A percentile compares a stretch with the other conserved stretches of the same genome.
These are phyloP conservation scores for Ogataea dorogensis DNA, from an alignment of 805 yeast genomes.

Conservation along the genomic window DNA sequence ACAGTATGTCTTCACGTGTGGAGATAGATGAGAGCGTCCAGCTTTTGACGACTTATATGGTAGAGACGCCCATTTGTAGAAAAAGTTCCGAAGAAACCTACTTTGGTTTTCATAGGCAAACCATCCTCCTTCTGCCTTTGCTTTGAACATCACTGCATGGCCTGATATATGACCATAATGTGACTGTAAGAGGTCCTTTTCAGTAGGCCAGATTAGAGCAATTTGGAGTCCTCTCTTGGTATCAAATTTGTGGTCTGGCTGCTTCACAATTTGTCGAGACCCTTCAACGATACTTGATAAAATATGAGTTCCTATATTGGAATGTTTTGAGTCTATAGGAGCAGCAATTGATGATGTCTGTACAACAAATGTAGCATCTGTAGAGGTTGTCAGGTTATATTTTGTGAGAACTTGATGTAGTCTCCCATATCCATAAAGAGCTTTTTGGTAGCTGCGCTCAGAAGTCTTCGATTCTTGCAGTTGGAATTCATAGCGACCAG, in stretches of 20 bases:
- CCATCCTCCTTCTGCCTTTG: slow-evolving; percentile 17
- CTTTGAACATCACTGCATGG: slow-evolving; percentile 28
- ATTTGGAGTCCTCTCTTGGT: slow-evolving; percentile 22
- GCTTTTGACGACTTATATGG: slow-evolving; percentile 30
- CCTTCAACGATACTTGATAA: slow-evolving; percentile 45
- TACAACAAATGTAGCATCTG: slow-evolving; percentile 36
- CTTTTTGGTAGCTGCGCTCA: no score
- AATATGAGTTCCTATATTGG: slow-evolving; percentile 47
- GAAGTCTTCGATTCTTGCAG: slow-evolving; percentile 6
- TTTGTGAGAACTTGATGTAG: slow-evolving; percentile 41
- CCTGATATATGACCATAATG: slow-evolving; percentile 27
- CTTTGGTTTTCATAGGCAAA: slow-evolving; percentile 37
- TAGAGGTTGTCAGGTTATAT: slow-evolving; percentile 28
- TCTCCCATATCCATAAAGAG: slow-evolving; percentile 47
- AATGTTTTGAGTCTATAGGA: slow-evolving; percentile 35
- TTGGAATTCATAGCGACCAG: slow-evolving; percentile 37
- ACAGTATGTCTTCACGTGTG: slow-evolving; percentile 68
- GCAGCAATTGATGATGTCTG: slow-evolving; percentile 51
- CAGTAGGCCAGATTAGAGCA: slow-evolving; percentile 36
- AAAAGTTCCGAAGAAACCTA: slow-evolving; percentile 39
- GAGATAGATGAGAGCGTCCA: slow-evolving; percentile 29
- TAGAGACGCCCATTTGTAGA: slow-evolving; percentile 45
- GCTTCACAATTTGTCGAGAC: slow-evolving; percentile 23
- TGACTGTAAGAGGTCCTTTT: slow-evolving; percentile 25
- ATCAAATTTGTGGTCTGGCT: slow-evolving; percentile 15